Evolutionary conservation across 768 basidiomycete genomes (phyloP).

Genomic region (Calocybe indica): DNA sequence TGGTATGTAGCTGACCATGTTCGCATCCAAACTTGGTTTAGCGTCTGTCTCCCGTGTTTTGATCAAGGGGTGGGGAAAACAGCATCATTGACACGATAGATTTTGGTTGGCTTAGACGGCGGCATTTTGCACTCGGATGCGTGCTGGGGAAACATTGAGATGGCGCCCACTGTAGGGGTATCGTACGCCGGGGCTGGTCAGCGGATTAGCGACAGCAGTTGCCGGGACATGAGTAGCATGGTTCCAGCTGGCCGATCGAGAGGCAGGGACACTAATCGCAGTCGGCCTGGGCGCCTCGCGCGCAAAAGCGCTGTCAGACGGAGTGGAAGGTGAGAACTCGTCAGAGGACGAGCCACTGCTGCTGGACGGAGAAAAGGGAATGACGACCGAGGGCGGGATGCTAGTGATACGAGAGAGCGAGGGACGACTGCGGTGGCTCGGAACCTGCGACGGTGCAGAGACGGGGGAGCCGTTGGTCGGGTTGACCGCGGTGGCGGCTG

Average conservation of each 20-base stretch:
- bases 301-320: slow-evolving; percentile 17
- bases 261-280: no score
- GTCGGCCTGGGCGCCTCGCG: slow-evolving; percentile 7
- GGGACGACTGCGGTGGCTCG: no score
- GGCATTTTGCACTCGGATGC: slow-evolving; percentile 40
- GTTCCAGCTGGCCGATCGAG: slow-evolving; percentile 31
- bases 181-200: slow-evolving; percentile 56
- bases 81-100: slow-evolving; percentile 8
- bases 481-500: slow-evolving; percentile 30
- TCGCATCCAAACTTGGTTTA: slow-evolving; percentile 5
- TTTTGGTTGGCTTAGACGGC: slow-evolving; percentile 19
- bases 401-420: no score
- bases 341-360: no score
- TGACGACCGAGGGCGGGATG: no score
- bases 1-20: slow-evolving; percentile 2
- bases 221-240: slow-evolving; percentile 27
- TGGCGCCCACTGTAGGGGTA: slow-evolving; percentile 42
- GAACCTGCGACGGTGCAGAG: no score
- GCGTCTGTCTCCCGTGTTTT: no score
- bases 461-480: slow-evolving; percentile 13
- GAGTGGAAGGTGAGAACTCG: slow-evolving; percentile 14
- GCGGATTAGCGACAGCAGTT: slow-evolving; percentile 33
- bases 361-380: no score
- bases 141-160: slow-evolving; percentile 36
- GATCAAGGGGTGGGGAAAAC: not conserved